These are phyloP conservation scores for Rhytidiadelphus loreus DNA, from an alignment of 225 moss, liverwort and hornwort genomes.

Conservation along the genomic window DNA sequence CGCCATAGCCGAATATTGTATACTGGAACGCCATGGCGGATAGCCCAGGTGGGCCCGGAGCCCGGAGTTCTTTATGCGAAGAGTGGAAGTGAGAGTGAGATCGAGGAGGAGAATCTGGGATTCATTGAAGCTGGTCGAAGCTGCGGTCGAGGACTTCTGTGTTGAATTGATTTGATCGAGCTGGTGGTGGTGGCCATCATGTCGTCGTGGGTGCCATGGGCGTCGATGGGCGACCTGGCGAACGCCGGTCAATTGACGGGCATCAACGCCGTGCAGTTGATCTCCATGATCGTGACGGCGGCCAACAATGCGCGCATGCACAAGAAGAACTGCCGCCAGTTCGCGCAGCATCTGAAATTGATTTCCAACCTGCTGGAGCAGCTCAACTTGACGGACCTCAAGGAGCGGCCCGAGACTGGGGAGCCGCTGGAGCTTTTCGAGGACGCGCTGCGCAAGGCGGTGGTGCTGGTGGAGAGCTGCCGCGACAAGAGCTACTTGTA, in stretches of 20 bases:
- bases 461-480: constrained; percentile 81
- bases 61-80: background rate
- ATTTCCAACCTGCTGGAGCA: constrained; percentile 78
- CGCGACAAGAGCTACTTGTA: constrained; percentile 88
- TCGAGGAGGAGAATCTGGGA: background rate
- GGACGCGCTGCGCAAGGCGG: constrained; percentile 53
- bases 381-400: constrained; percentile 69
- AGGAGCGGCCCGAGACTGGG: constrained; percentile 65
- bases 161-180: background rate
- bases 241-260: constrained; percentile 54
- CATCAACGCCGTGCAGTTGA: constrained; percentile 59
- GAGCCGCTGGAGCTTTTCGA: constrained; percentile 87
- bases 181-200: background rate
- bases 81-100: background rate
- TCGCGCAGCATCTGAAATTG: constrained; percentile 81
- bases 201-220: constrained; percentile 57
- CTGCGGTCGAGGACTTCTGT: background rate
- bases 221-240: constrained; percentile 44
- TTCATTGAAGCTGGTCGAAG: background rate
- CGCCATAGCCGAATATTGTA: background rate
- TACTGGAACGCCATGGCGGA: background rate
- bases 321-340: constrained; percentile 91
- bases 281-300: constrained; percentile 56
- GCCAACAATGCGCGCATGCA: constrained; percentile 87
- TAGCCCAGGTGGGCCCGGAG: background rate